These are phyloP conservation scores for Fonsecaea erecta DNA, from an alignment of 2,329 filamentous ascomycete genomes.

Conservation along the genomic window DNA sequence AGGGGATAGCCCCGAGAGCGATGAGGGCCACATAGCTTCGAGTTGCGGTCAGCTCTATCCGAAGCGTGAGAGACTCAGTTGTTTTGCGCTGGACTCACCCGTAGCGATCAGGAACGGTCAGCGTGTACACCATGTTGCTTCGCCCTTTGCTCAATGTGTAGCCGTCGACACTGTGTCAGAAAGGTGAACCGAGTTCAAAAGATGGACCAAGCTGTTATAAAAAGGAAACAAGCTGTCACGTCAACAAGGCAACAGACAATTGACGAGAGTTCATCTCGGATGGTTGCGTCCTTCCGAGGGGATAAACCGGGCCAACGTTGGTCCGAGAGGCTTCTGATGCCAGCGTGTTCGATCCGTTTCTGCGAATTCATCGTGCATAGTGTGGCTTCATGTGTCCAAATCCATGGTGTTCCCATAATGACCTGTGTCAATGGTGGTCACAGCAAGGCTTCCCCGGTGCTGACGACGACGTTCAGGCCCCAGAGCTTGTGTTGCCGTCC, in stretches of 20 bases:
- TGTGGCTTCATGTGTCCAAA: too few species aligned
- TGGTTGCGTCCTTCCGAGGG: not conserved
- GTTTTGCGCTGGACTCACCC: constrained; percentile 26
- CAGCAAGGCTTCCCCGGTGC: not conserved
- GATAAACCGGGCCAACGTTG: not conserved
- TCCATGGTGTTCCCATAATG: not conserved
- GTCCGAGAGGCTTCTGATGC: not conserved
- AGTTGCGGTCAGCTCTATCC: constrained; percentile 23
- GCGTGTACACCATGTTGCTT: constrained; percentile 29
- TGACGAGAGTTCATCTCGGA: not conserved
- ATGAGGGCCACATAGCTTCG: constrained; percentile 61
- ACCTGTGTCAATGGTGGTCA: not conserved
- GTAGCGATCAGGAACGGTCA: constrained; percentile 34
- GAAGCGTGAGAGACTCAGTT: not conserved
- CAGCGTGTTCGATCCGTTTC: constrained; percentile 2
- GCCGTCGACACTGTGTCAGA: not conserved
- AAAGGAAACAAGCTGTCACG: not conserved
- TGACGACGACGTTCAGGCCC: not conserved
- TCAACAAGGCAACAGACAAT: not conserved
- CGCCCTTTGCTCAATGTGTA: not conserved
- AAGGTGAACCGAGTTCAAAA: not conserved
- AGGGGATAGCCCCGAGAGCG: constrained; percentile 58
- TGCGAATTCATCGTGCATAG: not conserved
- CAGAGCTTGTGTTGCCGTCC: not conserved
- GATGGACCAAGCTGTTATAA: not conserved